phyloP scores from a whole-genome alignment of 768 basidiomycete species.

The Amanita pseudoporphyria region DNA sequence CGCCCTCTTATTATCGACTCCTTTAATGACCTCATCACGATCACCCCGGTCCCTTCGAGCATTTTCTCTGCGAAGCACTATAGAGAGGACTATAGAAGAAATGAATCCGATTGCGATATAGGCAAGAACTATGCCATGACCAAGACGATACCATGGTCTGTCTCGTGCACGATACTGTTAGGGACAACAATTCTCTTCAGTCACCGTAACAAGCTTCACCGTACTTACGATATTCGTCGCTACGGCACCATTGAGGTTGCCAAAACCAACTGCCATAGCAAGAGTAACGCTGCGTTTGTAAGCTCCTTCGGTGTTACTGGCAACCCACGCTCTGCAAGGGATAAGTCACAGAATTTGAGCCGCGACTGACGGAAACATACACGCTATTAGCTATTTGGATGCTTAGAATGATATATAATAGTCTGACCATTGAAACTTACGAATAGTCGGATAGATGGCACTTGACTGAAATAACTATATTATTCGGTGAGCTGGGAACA shows the following conservation, averaged over 20 bases:
- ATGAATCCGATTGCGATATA: slow-evolving; percentile 62
- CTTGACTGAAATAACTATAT: slow-evolving; percentile 16
- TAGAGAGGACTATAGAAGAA: slow-evolving; percentile 36
- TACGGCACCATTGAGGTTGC: slow-evolving; percentile 63
- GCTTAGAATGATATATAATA: no score
- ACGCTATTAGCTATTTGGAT: slow-evolving; percentile 34
- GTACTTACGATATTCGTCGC: slow-evolving; percentile 52
- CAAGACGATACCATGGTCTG: slow-evolving; percentile 58
- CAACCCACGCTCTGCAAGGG: slow-evolving; percentile 53
- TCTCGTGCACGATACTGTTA: slow-evolving; percentile 54
- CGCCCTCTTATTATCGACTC: slow-evolving; percentile 32
- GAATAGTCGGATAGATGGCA: slow-evolving; percentile 42
- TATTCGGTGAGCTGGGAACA: not conserved
- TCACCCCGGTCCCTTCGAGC: slow-evolving; percentile 53
- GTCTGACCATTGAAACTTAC: slow-evolving; percentile 20
- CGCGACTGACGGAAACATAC: slow-evolving; percentile 20
- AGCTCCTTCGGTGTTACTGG: slow-evolving; percentile 62
- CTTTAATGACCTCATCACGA: slow-evolving; percentile 55
- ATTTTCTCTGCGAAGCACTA: slow-evolving; percentile 50
- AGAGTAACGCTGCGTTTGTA: slow-evolving; percentile 66
- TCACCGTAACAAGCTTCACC: slow-evolving; percentile 3
- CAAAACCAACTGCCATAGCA: slow-evolving; percentile 61
- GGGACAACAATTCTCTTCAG: not conserved
- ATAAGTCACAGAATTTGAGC: not conserved
- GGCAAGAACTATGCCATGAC: slow-evolving; percentile 59